phyloP scores from a whole-genome alignment of 768 basidiomycete genomes.

The Lyophyllum atratum region DNA sequence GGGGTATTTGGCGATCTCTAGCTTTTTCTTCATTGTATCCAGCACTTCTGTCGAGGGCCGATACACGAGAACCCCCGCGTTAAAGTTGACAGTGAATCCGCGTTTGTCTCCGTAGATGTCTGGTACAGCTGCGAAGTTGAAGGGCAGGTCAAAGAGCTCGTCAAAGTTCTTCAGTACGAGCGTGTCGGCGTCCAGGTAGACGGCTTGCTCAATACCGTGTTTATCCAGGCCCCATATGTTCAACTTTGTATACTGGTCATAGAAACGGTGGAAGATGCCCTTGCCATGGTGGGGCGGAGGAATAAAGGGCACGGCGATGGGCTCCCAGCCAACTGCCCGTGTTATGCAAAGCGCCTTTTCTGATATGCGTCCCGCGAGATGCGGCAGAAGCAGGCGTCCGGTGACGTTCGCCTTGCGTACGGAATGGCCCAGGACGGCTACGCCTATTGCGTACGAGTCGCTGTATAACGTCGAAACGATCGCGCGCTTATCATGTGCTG shows the following conservation, averaged over 20 bases:
- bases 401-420: constrained; percentile 22
- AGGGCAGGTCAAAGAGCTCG: constrained; percentile 45
- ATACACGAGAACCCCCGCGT: constrained; percentile 40
- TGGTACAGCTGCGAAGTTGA: constrained; percentile 41
- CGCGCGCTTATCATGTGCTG: constrained; percentile 16
- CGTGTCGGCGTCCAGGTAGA: constrained; percentile 47
- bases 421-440: constrained; percentile 30
- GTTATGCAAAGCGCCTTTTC: constrained; percentile 38
- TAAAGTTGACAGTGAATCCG: constrained; percentile 38
- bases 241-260: constrained; percentile 47
- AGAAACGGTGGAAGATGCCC: constrained; percentile 35
- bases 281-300: constrained; percentile 37
- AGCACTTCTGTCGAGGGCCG: constrained; percentile 29
- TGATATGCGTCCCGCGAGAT: constrained; percentile 35
- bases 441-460: constrained; percentile 28
- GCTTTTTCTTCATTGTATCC: constrained; percentile 26
- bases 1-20: constrained; percentile 31
- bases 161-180: constrained; percentile 43
- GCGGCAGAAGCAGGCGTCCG: constrained; percentile 26
- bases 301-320: constrained; percentile 34
- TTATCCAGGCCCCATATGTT: constrained; percentile 38
- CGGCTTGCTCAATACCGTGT: constrained; percentile 30
- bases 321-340: constrained; percentile 38
- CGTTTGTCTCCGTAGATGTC: constrained; percentile 33
- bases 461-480: constrained; percentile 29